phyloP scores from a whole-genome alignment of 2,329 filamentous ascomycete genomes.

The Ophiosphaerella narmari region DNA sequence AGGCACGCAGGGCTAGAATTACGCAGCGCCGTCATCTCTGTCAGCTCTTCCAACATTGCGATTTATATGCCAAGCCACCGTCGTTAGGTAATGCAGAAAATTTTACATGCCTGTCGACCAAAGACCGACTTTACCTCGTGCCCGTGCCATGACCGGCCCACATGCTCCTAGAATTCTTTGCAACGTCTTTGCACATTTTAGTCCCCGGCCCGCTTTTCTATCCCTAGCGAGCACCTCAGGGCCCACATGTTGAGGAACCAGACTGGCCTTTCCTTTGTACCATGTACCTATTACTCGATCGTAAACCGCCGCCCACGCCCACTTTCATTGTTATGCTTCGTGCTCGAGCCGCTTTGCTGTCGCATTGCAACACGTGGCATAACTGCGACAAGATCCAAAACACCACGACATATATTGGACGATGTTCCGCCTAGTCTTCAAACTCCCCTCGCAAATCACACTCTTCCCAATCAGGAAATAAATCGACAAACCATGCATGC shows the following conservation, averaged over 20 bases:
- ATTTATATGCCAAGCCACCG: constrained; percentile 34
- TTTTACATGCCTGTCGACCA: constrained; percentile 24
- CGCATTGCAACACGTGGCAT: constrained; percentile 14
- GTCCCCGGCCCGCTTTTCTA: constrained; percentile 21
- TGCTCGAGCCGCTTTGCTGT: constrained; percentile 6
- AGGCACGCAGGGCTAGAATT: constrained; percentile 10
- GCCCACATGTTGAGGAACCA: constrained; percentile 38
- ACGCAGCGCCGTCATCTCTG: constrained; percentile 20
- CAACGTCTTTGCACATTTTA: constrained; percentile 30
- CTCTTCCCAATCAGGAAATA: constrained; percentile 21
- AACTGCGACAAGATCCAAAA: constrained; percentile 2
- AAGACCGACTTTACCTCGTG: constrained; percentile 17
- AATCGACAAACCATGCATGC: constrained; percentile 9
- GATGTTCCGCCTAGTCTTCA: constrained; percentile 31
- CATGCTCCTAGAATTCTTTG: constrained; percentile 25
- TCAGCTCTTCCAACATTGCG: constrained; percentile 17
- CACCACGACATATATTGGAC: constrained; percentile 25
- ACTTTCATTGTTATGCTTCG: constrained; percentile 4
- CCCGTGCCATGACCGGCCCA: constrained; percentile 32
- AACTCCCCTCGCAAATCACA: constrained; percentile 2
- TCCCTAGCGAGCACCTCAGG: constrained; percentile 16
- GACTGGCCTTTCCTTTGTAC: constrained; percentile 20
- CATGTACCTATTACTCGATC: constrained; percentile 26
- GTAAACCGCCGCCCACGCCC: constrained; percentile 7
- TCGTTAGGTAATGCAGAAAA: constrained; percentile 38